Conservation (phyloP, 1,284 basidiomycete genomes). For the Naganishia cerealis region DNA sequence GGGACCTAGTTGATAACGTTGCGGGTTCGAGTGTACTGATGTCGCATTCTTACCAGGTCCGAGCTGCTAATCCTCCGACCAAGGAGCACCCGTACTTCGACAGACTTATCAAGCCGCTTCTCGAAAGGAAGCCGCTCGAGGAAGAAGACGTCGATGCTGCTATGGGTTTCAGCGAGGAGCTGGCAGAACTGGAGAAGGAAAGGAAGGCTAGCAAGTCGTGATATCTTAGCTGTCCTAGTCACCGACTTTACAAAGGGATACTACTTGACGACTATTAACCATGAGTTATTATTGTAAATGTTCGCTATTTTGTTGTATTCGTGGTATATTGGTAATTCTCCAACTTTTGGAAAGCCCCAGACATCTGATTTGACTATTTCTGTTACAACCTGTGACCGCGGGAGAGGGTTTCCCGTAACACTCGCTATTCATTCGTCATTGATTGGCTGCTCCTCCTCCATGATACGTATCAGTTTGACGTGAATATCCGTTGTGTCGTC, state of each 20-base stretch:
- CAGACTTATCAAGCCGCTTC: conserved; percentile 59
- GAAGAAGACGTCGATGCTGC: conserved; percentile 56
- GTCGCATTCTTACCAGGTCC: conserved; percentile 33
- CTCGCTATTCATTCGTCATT: conserved; percentile 50
- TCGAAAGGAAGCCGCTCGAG: conserved; percentile 56
- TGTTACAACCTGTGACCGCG: background rate
- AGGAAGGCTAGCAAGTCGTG: conserved; percentile 18
- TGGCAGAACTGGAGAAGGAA: conserved; percentile 41
- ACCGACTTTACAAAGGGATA: background rate
- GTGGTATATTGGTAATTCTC: background rate
- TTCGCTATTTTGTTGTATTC: background rate
- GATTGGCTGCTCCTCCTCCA: conserved; percentile 79
- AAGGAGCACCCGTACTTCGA: conserved; percentile 60
- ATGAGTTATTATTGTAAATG: background rate
- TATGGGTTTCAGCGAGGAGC: conserved; percentile 54
- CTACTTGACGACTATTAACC: background rate
- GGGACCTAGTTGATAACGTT: background rate
- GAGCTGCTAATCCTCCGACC: conserved; percentile 48
- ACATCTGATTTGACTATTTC: background rate
- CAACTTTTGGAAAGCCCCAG: background rate
- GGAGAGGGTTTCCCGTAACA: background rate
- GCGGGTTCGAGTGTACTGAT: conserved; percentile 4
- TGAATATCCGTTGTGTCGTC: conserved; percentile 93
- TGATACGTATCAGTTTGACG: conserved; percentile 81
- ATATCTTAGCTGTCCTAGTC: background rate